Evolutionary conservation across 495 filamentous ascomycete species (phyloP).

Genomic region (Acidomyces sp.): DNA sequence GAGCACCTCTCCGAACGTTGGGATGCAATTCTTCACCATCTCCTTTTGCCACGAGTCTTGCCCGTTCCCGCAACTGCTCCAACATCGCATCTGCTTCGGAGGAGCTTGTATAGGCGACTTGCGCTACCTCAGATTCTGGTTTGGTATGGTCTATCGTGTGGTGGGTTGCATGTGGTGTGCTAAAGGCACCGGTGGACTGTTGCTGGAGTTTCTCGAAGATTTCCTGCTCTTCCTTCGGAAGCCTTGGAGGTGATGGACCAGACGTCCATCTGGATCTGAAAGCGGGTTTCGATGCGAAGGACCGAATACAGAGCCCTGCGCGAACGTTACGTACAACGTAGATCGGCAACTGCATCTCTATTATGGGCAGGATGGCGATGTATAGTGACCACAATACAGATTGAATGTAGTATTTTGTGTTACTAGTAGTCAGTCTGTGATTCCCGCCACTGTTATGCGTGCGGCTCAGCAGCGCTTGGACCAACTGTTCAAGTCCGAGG

Average conservation of each 20-base stretch:
- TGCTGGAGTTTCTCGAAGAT: conserved; percentile 80
- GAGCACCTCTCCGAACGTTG: conserved; percentile 54
- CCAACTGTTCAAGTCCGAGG: no score
- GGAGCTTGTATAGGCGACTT: conserved; percentile 29
- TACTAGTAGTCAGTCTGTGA: no score
- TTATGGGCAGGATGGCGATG: no score
- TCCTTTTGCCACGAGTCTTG: conserved; percentile 36
- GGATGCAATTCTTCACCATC: conserved; percentile 54
- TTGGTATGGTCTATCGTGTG: conserved; percentile 1
- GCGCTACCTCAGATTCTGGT: conserved; percentile 2
- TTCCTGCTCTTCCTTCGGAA: conserved; percentile 79
- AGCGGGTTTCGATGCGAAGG: conserved; percentile 21
- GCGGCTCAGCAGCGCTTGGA: no score
- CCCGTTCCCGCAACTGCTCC: conserved; percentile 23
- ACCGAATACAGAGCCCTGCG: conserved; percentile 14
- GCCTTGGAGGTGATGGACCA: conserved; percentile 63
- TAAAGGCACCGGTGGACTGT: conserved; percentile 60
- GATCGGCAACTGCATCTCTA: background rate
- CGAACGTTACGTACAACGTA: conserved; percentile 8
- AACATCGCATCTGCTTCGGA: conserved; percentile 17
- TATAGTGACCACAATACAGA: no score
- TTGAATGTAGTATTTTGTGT: no score
- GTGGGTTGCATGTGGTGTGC: conserved; percentile 35
- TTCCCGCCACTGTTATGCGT: no score
- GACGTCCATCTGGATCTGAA: conserved; percentile 24